phyloP scores from a whole-genome alignment of 352 stramenopile species.

The Globisporangium nagaii region DNA sequence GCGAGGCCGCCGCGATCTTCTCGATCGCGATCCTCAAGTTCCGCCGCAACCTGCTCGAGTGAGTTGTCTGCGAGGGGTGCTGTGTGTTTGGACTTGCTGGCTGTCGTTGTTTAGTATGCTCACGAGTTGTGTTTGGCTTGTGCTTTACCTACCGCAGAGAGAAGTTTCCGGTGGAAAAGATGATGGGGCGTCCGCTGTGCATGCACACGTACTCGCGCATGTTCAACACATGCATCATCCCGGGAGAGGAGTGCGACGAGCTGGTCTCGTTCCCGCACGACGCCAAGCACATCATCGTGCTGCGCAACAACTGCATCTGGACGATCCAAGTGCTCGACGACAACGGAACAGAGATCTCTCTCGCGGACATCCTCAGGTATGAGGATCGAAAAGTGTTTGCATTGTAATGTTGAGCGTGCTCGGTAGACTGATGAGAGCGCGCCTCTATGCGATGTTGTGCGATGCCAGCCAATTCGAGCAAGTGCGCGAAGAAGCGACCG shows the following conservation, averaged over 20 bases:
- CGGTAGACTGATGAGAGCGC: background rate
- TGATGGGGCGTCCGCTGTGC: constrained; percentile 91
- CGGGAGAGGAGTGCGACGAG: constrained; percentile 83
- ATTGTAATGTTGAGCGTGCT: background rate
- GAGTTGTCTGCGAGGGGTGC: no score
- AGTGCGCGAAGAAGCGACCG: constrained; percentile 80
- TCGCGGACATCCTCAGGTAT: constrained; percentile 72
- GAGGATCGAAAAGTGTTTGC: background rate
- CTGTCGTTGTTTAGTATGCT: background rate
- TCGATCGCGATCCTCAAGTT: constrained; percentile 87
- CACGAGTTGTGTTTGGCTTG: background rate
- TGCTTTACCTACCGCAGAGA: constrained; percentile 44
- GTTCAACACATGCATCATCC: constrained; percentile 97
- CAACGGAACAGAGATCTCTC: constrained; percentile 56
- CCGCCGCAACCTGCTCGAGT: constrained; percentile 88
- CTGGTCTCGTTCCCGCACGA: constrained; percentile 86
- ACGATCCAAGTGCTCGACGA: constrained; percentile 75
- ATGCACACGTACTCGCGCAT: constrained; percentile 93
- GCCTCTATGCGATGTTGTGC: background rate
- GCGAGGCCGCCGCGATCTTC: constrained; percentile 85
- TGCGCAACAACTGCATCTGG: constrained; percentile 90
- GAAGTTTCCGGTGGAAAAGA: constrained; percentile 88
- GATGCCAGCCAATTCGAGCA: constrained; percentile 73
- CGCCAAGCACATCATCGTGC: constrained; percentile 91
- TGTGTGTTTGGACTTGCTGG: background rate